Evolutionary conservation across 371 early-diverging fungal species (phyloP).

Genomic region (Mucor circinelloides): DNA sequence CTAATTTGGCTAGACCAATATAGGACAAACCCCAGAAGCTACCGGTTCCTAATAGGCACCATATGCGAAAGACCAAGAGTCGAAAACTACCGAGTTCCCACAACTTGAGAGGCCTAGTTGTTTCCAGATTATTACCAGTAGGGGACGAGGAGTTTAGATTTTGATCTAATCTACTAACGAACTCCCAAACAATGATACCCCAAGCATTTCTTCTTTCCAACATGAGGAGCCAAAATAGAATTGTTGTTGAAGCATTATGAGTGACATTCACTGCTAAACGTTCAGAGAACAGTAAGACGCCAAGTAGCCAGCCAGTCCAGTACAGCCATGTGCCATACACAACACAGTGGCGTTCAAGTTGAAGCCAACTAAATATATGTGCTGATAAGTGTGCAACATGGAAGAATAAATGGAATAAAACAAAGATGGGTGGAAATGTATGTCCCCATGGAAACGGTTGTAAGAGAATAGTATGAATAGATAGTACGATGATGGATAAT

Average conservation of each 20-base stretch:
- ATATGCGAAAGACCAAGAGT: slow-evolving; percentile 50
- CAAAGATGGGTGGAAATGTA: slow-evolving; percentile 58
- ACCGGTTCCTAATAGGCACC: slow-evolving; percentile 63
- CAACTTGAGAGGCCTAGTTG: slow-evolving; percentile 5
- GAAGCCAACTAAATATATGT: slow-evolving; percentile 45
- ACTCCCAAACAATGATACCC: slow-evolving; percentile 71
- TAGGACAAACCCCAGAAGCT: slow-evolving; percentile 63
- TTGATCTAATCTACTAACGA: slow-evolving; percentile 49
- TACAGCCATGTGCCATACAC: slow-evolving; percentile 68
- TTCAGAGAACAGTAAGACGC: slow-evolving; percentile 48
- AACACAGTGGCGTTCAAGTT: slow-evolving; percentile 58
- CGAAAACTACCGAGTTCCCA: slow-evolving; percentile 37
- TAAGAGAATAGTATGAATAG: slow-evolving; percentile 44
- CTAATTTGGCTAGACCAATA: slow-evolving; percentile 49
- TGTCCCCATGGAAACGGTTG: slow-evolving; percentile 49
- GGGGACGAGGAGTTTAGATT: slow-evolving; percentile 7
- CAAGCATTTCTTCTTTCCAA: slow-evolving; percentile 66
- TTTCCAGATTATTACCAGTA: not conserved
- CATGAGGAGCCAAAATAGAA: slow-evolving; percentile 55
- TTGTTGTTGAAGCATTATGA: slow-evolving; percentile 32
- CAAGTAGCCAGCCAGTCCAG: slow-evolving; percentile 66
- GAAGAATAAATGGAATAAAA: slow-evolving; percentile 54
- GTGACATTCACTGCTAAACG: slow-evolving; percentile 23
- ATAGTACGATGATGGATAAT: slow-evolving; percentile 37
- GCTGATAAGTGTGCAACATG: slow-evolving; percentile 55